Percentiles rank a stretch among this genome's conserved stretches.
These are phyloP conservation scores for Pseudozyma sp. DNA, from an alignment of 1,284 basidiomycete genomes.

Conservation along the genomic window DNA sequence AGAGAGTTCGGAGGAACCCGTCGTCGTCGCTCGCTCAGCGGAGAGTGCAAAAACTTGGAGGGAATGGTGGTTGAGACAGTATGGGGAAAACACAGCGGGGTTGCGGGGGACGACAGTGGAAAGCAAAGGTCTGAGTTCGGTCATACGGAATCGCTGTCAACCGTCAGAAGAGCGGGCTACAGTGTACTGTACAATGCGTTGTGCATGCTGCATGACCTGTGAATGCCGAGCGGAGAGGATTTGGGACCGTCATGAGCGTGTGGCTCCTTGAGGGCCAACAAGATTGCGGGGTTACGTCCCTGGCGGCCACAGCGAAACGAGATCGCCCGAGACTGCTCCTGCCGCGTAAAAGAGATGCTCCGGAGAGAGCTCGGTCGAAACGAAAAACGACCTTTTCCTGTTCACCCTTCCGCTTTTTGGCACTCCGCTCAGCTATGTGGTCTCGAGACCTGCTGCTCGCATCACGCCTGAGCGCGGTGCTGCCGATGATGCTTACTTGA, in stretches of 20 bases:
- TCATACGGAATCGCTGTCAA: slow-evolving; percentile 3
- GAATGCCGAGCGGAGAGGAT: too few relatives aligned
- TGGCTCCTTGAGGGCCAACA: too few relatives aligned
- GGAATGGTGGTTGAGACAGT: slow-evolving; percentile 3
- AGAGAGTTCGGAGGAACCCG: slow-evolving; percentile 18
- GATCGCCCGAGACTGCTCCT: slow-evolving; percentile 30
- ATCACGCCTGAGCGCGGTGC: too few relatives aligned
- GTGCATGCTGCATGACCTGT: too few relatives aligned
- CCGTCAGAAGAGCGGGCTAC: too few relatives aligned
- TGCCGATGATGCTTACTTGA: too few relatives aligned
- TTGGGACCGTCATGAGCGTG: too few relatives aligned
- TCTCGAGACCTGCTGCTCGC: too few relatives aligned
- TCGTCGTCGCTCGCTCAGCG: neutral
- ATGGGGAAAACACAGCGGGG: neutral
- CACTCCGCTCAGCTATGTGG: neutral
- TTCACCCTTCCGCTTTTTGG: neutral
- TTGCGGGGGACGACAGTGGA: slow-evolving; percentile 7
- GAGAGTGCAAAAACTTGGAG: neutral
- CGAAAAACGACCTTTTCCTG: neutral
- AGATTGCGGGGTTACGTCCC: slow-evolving; percentile 10
- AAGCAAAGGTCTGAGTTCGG: slow-evolving; percentile 22
- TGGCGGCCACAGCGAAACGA: neutral
- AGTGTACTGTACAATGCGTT: too few relatives aligned
- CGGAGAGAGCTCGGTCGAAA: slow-evolving; percentile 26
- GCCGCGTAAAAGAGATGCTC: neutral